Evolutionary conservation across 2,329 filamentous ascomycete species (phyloP).

Genomic region (Venturia oleaginea): DNA sequence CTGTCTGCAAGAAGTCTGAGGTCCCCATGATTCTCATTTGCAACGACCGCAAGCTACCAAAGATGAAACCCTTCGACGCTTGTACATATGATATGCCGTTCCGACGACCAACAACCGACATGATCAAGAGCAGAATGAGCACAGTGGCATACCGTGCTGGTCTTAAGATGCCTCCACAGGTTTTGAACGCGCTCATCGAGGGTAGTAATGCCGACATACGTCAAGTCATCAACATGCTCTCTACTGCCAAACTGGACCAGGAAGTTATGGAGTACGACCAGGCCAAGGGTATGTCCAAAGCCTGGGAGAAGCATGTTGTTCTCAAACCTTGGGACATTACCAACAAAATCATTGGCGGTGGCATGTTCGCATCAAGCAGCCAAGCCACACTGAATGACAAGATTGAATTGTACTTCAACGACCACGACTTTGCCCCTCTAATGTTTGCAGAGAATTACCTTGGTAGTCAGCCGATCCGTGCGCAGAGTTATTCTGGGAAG

Average conservation of each 20-base stretch:
- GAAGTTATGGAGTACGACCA: conserved; percentile 69
- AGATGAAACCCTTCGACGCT: conserved; percentile 97
- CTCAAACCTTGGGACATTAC: conserved; percentile 98
- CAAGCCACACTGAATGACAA: conserved; percentile 91
- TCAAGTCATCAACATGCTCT: conserved; percentile 98
- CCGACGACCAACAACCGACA: conserved; percentile 78
- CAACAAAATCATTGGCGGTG: conserved; percentile 79
- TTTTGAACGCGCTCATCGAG: conserved; percentile 89
- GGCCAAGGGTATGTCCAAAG: conserved; percentile 89
- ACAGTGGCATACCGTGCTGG: conserved; percentile 92
- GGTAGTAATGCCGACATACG: conserved; percentile 93
- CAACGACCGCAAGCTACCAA: conserved; percentile 84
- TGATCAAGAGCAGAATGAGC: conserved; percentile 84
- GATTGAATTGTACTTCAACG: conserved; percentile 97
- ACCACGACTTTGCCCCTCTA: conserved; percentile 92
- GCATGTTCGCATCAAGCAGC: conserved; percentile 75
- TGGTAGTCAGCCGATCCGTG: conserved; percentile 62
- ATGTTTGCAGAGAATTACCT: conserved; percentile 99
- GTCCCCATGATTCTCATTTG: conserved; percentile 95
- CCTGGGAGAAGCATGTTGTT: conserved; percentile 96
- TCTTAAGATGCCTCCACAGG: conserved; percentile 70
- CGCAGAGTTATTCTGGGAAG: conserved; percentile 53
- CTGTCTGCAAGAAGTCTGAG: conserved; percentile 90
- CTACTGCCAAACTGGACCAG: conserved; percentile 83
- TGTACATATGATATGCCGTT: conserved; percentile 80